Conservation (phyloP, 2,329 filamentous ascomycete genomes). For the Teratosphaeria destructans region DNA sequence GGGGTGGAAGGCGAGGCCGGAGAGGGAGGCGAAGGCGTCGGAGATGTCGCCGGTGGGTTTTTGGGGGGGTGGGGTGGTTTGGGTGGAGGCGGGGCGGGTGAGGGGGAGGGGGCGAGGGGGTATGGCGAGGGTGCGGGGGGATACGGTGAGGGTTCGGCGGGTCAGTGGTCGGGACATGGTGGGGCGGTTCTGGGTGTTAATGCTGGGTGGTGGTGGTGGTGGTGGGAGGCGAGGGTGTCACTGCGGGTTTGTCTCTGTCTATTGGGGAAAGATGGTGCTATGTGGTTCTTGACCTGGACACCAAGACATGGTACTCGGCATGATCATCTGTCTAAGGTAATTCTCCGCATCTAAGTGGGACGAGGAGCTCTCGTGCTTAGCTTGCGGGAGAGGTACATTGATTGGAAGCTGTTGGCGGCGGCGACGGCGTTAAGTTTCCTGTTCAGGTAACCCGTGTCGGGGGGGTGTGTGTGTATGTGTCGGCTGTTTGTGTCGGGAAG, state of each 20-base stretch:
- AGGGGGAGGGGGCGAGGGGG: neutral
- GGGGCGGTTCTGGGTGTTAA: neutral
- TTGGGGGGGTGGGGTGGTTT: neutral
- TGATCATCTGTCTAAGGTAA: neutral
- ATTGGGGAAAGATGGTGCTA: no score
- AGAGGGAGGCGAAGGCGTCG: conserved; percentile 40
- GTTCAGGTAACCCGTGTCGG: neutral
- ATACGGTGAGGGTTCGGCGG: neutral
- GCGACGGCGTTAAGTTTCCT: neutral
- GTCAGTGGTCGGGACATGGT: neutral
- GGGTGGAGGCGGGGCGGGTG: neutral
- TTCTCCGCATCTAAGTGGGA: neutral
- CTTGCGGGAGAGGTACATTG: neutral
- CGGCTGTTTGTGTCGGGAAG: neutral
- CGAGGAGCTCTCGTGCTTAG: neutral
- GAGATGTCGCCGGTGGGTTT: conserved; percentile 37
- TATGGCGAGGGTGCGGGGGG: neutral
- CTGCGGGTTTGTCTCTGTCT: no score
- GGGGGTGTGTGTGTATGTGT: neutral
- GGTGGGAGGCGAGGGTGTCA: no score
- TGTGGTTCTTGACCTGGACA: no score
- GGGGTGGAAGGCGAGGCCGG: conserved; percentile 35
- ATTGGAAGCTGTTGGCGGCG: neutral
- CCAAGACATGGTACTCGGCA: neutral
- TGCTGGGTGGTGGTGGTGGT: neutral